Conservation (phyloP, 2,329 filamentous ascomycete species). For the Beauveria caledonica region DNA sequence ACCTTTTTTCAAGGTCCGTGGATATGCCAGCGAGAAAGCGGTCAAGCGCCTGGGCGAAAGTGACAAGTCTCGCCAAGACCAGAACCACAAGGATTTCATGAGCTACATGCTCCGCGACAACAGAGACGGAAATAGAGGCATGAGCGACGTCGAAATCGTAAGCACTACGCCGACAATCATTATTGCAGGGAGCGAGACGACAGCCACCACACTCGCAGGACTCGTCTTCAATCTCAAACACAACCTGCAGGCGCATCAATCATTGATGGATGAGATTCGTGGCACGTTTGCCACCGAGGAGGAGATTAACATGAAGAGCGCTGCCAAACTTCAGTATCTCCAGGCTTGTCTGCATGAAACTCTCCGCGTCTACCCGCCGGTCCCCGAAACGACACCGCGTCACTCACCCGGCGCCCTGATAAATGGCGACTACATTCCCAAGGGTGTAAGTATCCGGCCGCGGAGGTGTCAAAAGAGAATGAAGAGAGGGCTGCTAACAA, state of each 20-base stretch:
- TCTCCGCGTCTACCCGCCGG: slow-evolving; percentile 32
- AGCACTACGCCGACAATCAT: slow-evolving; percentile 18
- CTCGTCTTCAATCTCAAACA: slow-evolving; percentile 23
- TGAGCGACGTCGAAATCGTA: slow-evolving; percentile 28
- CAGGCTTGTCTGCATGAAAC: slow-evolving; percentile 33
- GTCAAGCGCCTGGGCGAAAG: not conserved
- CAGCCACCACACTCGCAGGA: slow-evolving; percentile 23
- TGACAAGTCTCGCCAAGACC: not conserved
- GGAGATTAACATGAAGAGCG: slow-evolving; percentile 30
- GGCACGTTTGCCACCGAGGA: slow-evolving; percentile 24
- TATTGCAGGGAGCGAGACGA: slow-evolving; percentile 27
- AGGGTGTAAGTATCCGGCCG: slow-evolving; percentile 21
- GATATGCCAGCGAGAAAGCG: slow-evolving; percentile 17
- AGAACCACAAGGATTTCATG: slow-evolving; percentile 15
- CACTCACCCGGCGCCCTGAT: slow-evolving; percentile 25
- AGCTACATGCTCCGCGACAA: slow-evolving; percentile 24
- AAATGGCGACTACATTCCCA: slow-evolving; percentile 26
- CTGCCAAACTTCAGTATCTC: slow-evolving; percentile 26
- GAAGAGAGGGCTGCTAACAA: not conserved
- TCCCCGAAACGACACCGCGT: slow-evolving; percentile 21
- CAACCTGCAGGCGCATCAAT: slow-evolving; percentile 26
- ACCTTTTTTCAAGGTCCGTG: not conserved
- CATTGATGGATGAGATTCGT: slow-evolving; percentile 25
- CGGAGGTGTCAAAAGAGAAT: too few species aligned
- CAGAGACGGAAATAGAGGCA: slow-evolving; percentile 21